Base-by-base conservation (phyloP, 768 basidiomycete species). In the Obba rivulosa region DNA sequence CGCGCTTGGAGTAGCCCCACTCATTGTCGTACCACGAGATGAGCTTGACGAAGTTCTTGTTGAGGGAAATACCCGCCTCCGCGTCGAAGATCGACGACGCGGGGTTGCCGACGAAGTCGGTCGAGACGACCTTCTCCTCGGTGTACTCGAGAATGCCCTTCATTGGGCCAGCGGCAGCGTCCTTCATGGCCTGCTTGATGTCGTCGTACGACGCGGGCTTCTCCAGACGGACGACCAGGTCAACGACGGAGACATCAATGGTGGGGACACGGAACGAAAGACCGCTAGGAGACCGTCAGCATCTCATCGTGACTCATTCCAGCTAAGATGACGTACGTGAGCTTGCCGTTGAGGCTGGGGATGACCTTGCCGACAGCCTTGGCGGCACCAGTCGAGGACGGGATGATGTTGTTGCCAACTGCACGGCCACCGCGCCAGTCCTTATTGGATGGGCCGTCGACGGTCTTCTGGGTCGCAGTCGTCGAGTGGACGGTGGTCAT, bases 291-390 rank as follows among this genome's bases (percentile, higher is more conserved):
- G 57, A 41, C 1, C 9, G 34, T 57, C 25, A 57, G 44, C 28
- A 31, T 31, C 28, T 7, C 28, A 31, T 24, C 13, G 23, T 9
- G 17, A 21, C 39, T 18, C 10, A 16, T 21, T 11, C 3, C 24
- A 20, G 4, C n/a, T n/a, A 55, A 2, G 44, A 24, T 46, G 18
- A 70, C 85, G 60, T 65, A 90, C 87, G 93, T 98, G 64, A 99
- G 85, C 77, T 97, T 98, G 74, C 95, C 95, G 73, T 97, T 96
- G 59, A 99, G 80, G 43, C 71, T 67, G 51, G 95, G 95, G 67
- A 98, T 97, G 70, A 99, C 93, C 78, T 96, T 95, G 62, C 93
- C 93, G 65, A 95, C 92, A 55, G 93, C 93, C 82, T 98, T 99
- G 69, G 95, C 95, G 56, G 95, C 95, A 72, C 95, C 95, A 57